Percentiles rank a stretch among this genome's conserved stretches.
Conservation (phyloP, 2,329 filamentous ascomycete genomes). For the Diaporthe eres region DNA sequence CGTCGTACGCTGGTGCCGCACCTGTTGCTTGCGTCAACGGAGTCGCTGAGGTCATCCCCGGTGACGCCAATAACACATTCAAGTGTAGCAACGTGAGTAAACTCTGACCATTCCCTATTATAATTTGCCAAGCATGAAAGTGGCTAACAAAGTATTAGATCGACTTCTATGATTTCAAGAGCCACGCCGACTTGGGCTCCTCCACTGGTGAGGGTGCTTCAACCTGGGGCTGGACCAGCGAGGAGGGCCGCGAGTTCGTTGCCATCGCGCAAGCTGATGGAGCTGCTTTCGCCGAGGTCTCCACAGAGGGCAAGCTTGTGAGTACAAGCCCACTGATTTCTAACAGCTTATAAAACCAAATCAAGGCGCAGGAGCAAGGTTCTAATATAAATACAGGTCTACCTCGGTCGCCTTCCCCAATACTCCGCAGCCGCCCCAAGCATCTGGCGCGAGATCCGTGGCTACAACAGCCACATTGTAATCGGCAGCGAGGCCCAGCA, state of each 20-base stretch:
- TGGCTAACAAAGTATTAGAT: slow-evolving; percentile 4
- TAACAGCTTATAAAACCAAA: neutral
- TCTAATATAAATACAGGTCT: slow-evolving; percentile 45
- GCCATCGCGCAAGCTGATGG: slow-evolving; percentile 64
- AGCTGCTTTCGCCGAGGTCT: slow-evolving; percentile 64
- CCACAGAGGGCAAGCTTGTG: slow-evolving; percentile 56
- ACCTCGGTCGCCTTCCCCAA: slow-evolving; percentile 61
- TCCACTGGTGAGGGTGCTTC: slow-evolving; percentile 53
- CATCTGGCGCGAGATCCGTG: slow-evolving; percentile 59
- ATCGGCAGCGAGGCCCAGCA: slow-evolving; percentile 58
- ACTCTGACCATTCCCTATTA: neutral
- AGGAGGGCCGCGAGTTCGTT: slow-evolving; percentile 64
- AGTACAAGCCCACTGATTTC: neutral
- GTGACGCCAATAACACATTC: slow-evolving; percentile 63
- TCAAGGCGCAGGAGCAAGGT: too few species aligned
- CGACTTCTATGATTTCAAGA: slow-evolving; percentile 69
- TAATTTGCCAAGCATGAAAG: neutral
- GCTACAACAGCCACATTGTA: slow-evolving; percentile 57
- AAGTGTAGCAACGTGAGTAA: slow-evolving; percentile 59
- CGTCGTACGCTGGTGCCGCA: slow-evolving; percentile 12
- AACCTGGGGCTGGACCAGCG: slow-evolving; percentile 64
- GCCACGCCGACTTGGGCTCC: slow-evolving; percentile 67
- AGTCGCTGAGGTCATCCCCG: slow-evolving; percentile 58
- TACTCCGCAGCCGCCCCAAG: slow-evolving; percentile 52
- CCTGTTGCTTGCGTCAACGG: slow-evolving; percentile 57